Conservation (phyloP, 306 rosid species). For the Notholithocarpus densiflorus region DNA sequence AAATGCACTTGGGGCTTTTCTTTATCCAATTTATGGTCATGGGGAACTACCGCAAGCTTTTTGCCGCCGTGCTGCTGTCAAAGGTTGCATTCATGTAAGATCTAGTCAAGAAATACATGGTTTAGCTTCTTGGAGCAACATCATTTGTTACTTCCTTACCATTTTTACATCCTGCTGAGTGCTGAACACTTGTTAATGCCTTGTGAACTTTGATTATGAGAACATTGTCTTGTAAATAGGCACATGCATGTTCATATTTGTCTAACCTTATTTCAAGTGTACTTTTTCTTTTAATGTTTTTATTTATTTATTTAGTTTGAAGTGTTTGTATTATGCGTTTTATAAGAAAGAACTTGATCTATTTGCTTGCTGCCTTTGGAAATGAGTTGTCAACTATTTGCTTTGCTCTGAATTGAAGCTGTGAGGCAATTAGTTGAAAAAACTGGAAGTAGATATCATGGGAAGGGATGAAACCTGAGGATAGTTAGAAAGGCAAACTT, state of each 20-base stretch:
- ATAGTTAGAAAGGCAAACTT: background rate
- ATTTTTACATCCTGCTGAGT: background rate
- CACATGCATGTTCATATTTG: constrained; percentile 5
- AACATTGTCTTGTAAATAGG: background rate
- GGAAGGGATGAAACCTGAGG: constrained; percentile 3
- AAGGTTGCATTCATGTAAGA: constrained; percentile 91
- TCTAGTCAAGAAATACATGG: constrained; percentile 15
- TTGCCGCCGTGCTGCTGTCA: constrained; percentile 95
- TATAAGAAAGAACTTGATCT: constrained; percentile 6
- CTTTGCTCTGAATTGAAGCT: background rate
- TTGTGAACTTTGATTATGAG: background rate
- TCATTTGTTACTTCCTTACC: background rate
- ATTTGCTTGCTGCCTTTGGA: background rate
- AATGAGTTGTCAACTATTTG: background rate
- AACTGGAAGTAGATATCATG: constrained; percentile 1
- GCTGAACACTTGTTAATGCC: background rate
- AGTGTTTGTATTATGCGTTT: background rate
- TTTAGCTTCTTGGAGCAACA: background rate
- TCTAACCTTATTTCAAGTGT: background rate
- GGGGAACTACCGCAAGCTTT: constrained; percentile 90
- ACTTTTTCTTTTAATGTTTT: background rate
- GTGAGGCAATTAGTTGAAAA: background rate
- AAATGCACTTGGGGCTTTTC: constrained; percentile 76
- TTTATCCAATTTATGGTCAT: constrained; percentile 84
- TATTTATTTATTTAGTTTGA: too few species aligned